phyloP scores from a whole-genome alignment of 805 yeast genomes.

The Metschnikowia drakensbergensis region DNA sequence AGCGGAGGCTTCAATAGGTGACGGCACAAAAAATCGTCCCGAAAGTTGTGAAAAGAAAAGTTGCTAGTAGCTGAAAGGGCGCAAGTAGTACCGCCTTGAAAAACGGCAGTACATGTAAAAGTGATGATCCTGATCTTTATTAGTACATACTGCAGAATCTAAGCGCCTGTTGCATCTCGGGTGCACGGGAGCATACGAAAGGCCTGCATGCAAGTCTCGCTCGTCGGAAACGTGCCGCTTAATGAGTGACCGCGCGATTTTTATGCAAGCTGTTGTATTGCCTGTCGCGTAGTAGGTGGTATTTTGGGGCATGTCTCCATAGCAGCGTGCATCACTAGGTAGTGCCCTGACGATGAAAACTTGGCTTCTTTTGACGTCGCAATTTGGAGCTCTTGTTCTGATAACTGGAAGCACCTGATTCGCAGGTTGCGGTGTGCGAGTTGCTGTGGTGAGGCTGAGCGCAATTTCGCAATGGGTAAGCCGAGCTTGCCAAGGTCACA shows the following conservation, averaged over 20 bases:
- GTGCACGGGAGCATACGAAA: neutral
- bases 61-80: too few species aligned
- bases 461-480: slow-evolving; percentile 2
- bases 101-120: neutral
- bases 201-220: neutral
- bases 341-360: neutral
- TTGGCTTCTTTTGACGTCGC: neutral
- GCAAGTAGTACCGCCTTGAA: neutral
- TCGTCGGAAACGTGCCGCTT: slow-evolving; percentile 1
- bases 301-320: neutral
- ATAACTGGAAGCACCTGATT: neutral
- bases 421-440: neutral
- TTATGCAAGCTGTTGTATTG: neutral
- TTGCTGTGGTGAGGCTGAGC: neutral
- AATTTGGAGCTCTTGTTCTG: neutral
- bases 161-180: neutral
- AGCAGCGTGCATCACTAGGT: neutral
- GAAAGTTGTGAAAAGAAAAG: neutral
- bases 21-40: too few species aligned
- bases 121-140: neutral
- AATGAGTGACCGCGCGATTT: neutral
- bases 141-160: neutral
- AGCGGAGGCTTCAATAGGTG: neutral
- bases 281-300: neutral
- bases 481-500: neutral